Base-by-base conservation (phyloP, 2,329 filamentous ascomycete genomes). In the Colletotrichum costaricense region DNA sequence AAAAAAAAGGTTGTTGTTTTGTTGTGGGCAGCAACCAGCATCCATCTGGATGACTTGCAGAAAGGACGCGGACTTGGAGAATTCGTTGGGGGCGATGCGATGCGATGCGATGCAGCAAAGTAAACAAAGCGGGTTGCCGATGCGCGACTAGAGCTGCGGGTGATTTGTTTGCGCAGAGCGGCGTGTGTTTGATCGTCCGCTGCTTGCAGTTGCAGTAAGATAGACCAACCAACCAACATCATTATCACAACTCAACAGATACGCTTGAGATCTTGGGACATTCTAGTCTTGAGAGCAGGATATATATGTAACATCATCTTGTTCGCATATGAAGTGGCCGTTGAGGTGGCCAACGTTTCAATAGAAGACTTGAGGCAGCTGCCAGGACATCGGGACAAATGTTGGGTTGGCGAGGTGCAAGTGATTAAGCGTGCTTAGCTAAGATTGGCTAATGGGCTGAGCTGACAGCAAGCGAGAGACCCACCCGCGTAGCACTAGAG, bases 91-190 rank as follows among this genome's bases (percentile, higher is more conserved):
- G 22, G 57, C 30, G 57, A 30, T 55, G 52, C 67, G 22, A 69
- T 26, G 69, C 30, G 19, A 26, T 72, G 63, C 30, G 12, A 52
- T 30, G 63, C 46, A 64, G 63, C 33, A 64, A 69, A 64, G 67
- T 69, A 72, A 72, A 72, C 59, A 69, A 69, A 69, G 49, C 65
- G 11, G 26, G 30, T 52, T 52, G 42, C 24, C 59, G 65, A 69
- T 63, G 69, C 57, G 64, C 65, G 38, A 22, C 42, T 46, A 63
- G 59, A 63, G 38, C 42, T 58, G 67, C 67, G 54, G 62, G 67
- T 66, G 63, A 59, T 46, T 38, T 54, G 67, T 70, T 66, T 58
- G 54, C 54, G 56, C 52, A 52, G 26, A n/a, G n/a, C 63, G 49
- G 55, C 63, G 38, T 52, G 19, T 63, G 60, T 63, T 63, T 63